A percentile compares a stretch with the other conserved stretches of the same genome.
Conservation (phyloP, 2,329 filamentous ascomycete genomes). For the Aureobasidium sp. region DNA sequence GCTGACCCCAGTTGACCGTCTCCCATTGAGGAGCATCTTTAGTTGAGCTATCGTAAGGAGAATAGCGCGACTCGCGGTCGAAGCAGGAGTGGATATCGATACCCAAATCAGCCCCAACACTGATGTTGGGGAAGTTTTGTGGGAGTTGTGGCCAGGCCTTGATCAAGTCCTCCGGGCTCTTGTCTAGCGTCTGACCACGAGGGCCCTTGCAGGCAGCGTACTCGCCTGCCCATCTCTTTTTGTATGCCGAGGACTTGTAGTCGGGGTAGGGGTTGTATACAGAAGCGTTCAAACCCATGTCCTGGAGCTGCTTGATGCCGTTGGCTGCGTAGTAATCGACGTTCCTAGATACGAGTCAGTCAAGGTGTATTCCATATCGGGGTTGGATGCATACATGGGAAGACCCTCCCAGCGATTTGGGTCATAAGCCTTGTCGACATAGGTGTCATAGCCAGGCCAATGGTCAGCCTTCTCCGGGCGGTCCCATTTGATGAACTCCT, state of each 20-base stretch:
- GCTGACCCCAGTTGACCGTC: slow-evolving; percentile 72
- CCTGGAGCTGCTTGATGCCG: slow-evolving; percentile 31
- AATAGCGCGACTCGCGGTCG: slow-evolving; percentile 59
- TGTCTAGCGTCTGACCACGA: slow-evolving; percentile 55
- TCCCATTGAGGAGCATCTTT: slow-evolving; percentile 61
- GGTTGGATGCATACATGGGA: slow-evolving; percentile 15
- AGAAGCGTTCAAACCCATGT: slow-evolving; percentile 46
- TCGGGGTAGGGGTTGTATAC: slow-evolving; percentile 77
- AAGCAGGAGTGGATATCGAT: slow-evolving; percentile 74
- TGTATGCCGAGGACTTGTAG: slow-evolving; percentile 72
- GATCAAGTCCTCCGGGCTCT: slow-evolving; percentile 66
- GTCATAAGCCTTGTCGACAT: slow-evolving; percentile 47
- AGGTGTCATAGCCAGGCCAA: slow-evolving; percentile 51
- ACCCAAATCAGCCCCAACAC: slow-evolving; percentile 67
- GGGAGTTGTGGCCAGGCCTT: slow-evolving; percentile 68
- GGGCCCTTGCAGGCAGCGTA: slow-evolving; percentile 73
- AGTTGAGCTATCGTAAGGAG: slow-evolving; percentile 59
- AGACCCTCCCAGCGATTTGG: slow-evolving; percentile 56
- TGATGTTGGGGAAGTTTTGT: slow-evolving; percentile 63
- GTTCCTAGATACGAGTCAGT: slow-evolving; percentile 31
- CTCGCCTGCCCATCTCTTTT: slow-evolving; percentile 59
- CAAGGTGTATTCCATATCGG: slow-evolving; percentile 31
- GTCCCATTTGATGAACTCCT: slow-evolving; percentile 47
- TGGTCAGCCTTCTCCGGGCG: slow-evolving; percentile 41
- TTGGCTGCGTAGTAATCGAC: slow-evolving; percentile 42